Base-by-base conservation (phyloP, 73 alveolate genomes). In the Effrenium voratum region DNA sequence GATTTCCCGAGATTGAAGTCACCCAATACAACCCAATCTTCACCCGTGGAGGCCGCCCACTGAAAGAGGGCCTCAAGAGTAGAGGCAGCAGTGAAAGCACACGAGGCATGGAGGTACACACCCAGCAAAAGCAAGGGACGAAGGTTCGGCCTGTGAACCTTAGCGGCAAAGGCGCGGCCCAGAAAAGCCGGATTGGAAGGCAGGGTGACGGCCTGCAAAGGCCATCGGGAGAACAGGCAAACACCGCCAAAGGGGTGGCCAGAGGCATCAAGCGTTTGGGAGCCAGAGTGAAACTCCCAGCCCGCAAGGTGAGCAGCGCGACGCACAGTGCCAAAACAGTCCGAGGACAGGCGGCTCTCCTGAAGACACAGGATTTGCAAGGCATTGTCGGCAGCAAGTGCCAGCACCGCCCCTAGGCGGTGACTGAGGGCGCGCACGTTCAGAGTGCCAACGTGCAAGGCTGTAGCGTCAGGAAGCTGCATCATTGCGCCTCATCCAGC, bases 21-120 rank as follows among this genome's bases (percentile, higher is more conserved):
- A 45, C 90, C 90, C 2, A 24, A 2, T 5, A 81, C 22, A 50
- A 49, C 30, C 52, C 66, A 81, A 6, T 46, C 55, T 81, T 81
- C 92, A 5, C 92, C 92, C 5, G 45, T 28, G 52, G 72, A 12
- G 16, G 92, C 73, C 0, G 92, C 92, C 92, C 92, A 81, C 1
- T 49, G 55, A 36, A 81, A 52, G 28, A 81, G 19, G n/a, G 75
- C 45, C 15, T 81, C 92, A 4, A 43, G 32, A 5, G 70, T n/a
- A 3, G 32, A 4, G 36, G 76, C 55, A 28, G 75, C 92, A 22
- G 52, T 36, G 19, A 16, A 36, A 22, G 41, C 32, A 52, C 49
- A 73, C 6, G 55, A 32, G 32, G 92, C 92, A n/a, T 81, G 92
- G 40, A 81, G 24, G 52, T 81, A 81, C 38, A 36, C 50, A 13